Conservation (phyloP, 164 flowering plant species). For the Macadamia integrifolia region DNA sequence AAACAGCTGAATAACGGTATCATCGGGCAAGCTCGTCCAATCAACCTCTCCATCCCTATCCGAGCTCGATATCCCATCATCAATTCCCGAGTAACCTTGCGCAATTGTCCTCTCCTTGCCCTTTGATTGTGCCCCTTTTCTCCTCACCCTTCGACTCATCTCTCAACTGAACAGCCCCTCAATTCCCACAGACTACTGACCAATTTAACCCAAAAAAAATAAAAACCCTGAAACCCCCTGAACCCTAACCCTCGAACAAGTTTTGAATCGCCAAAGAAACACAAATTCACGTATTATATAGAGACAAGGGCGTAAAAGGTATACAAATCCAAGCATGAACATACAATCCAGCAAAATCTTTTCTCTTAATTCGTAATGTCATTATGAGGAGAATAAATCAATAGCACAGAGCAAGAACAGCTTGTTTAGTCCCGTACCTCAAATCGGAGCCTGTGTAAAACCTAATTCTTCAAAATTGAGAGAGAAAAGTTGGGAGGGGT, state of each 20-base stretch:
- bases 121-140: conserved; percentile 42
- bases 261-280: background rate
- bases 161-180: conserved; percentile 18
- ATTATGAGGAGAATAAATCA: background rate
- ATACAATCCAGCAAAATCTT: background rate
- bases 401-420: background rate
- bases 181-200: background rate
- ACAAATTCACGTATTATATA: background rate
- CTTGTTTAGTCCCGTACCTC: background rate
- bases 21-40: conserved; percentile 92
- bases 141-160: conserved; percentile 81
- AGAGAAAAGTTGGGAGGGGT: background rate
- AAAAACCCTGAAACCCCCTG: background rate
- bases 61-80: conserved; percentile 25
- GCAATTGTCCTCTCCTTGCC: conserved; percentile 43
- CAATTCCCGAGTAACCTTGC: conserved; percentile 30
- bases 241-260: background rate
- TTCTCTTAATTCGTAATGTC: background rate
- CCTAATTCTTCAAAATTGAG: background rate
- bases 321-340: too few relatives aligned
- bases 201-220: background rate
- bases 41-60: conserved; percentile 41
- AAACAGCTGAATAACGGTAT: conserved; percentile 82
- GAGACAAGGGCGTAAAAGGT: background rate
- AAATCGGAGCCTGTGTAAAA: background rate